Evolutionary conservation across 1,284 basidiomycete genomes (phyloP).

Genomic region (Ceratobasidium sp.): DNA sequence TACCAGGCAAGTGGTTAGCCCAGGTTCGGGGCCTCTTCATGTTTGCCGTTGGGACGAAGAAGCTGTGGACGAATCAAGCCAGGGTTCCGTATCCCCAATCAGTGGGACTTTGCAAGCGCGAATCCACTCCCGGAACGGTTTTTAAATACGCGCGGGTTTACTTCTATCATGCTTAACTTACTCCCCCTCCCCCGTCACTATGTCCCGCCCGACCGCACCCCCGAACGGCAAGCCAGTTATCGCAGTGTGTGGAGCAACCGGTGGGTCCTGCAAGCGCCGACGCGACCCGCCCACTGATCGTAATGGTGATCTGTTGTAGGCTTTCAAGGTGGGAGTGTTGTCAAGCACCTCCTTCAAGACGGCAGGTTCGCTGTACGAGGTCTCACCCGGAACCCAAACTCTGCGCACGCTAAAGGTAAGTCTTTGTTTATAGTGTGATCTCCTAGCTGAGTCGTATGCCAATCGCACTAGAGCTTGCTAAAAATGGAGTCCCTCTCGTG

Average conservation of each 20-base stretch:
- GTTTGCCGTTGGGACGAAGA: slow-evolving; percentile 8
- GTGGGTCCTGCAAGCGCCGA: slow-evolving; percentile 16
- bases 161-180: not conserved
- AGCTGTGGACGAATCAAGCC: not conserved
- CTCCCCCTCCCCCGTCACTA: slow-evolving; percentile 3
- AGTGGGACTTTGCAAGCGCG: not conserved
- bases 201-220: not conserved
- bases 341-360: slow-evolving; percentile 39
- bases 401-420: slow-evolving; percentile 42
- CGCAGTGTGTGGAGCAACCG: slow-evolving; percentile 46
- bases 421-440: not conserved
- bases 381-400: slow-evolving; percentile 43
- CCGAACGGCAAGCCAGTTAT: slow-evolving; percentile 34
- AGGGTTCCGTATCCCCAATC: slow-evolving; percentile 6
- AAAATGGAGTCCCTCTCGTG: slow-evolving; percentile 31
- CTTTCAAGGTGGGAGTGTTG: slow-evolving; percentile 44
- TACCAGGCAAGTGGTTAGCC: slow-evolving; percentile 9
- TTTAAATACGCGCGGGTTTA: slow-evolving; percentile 15
- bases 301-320: slow-evolving; percentile 15
- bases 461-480: slow-evolving; percentile 15
- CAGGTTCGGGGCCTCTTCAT: slow-evolving; percentile 15
- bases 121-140: not conserved
- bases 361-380: slow-evolving; percentile 45
- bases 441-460: not conserved
- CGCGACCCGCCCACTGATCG: not conserved